Base-by-base conservation (phyloP, 441 rosid species). In the Erodium texanum region DNA sequence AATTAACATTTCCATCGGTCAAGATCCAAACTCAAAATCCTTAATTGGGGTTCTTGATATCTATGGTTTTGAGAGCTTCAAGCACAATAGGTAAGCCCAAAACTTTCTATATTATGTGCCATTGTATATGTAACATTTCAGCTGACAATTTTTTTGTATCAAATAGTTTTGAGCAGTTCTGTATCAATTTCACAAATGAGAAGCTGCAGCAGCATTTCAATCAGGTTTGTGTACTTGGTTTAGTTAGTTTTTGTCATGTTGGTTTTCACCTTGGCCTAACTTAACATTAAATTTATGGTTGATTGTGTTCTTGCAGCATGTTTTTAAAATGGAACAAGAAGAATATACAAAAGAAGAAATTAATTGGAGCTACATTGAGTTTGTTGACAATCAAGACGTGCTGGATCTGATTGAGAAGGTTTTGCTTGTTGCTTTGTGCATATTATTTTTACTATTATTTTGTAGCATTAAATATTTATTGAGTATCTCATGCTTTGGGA, bases 271-370 rank as follows among this genome's bases (percentile, higher is more conserved):
- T 59, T 22, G 27, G 8, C 54, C 11, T 11, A 10, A n/a, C 58
- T 50, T 24, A 45, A 23, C 34, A 24, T 75, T 76, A 64, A 71
- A 36, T 65, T 36, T 68, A 41, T 71, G 68, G 52, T 66, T 50
- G n/a, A 67, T 68, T 77, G 64, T 77, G 27, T 73, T 9, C 67
- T 75, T 81, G 80, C 96, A 92, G 98, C 97, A 95, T 79, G 99
- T 95, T 77, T 95, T 95, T 79, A 95, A 95, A 86, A 95, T 90
- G 99, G 99, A 95, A 79, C 99, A 95, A 78, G 98, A 95, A 78
- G 99, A 95, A 74, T 95, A 95, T 75, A 89, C 97, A 14, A 95
- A 90, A 78, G 99, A 95, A 80, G 99, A 92, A 84, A 95, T 95
- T 77, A 85, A 95, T 64, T 95, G 99, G 99, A 95, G 98, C 85